Evolutionary conservation across 2,329 filamentous ascomycete species (phyloP).

Genomic region (Fusarium sp.): DNA sequence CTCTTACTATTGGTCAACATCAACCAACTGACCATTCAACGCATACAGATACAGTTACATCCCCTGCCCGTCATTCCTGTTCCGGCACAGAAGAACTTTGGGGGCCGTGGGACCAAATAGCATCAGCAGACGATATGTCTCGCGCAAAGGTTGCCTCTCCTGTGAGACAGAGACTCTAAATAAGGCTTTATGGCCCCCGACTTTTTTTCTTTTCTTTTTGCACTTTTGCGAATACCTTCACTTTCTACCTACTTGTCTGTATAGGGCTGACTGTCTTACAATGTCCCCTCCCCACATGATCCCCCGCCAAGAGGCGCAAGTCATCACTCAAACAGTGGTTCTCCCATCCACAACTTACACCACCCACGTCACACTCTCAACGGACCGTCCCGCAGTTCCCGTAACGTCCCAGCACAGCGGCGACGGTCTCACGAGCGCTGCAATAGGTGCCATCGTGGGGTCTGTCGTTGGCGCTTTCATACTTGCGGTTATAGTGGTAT

Average conservation of each 20-base stretch:
- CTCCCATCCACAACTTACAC: slow-evolving; percentile 53
- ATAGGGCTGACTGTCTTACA: neutral
- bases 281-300: slow-evolving; percentile 32
- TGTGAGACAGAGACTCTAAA: slow-evolving; percentile 36
- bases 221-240: slow-evolving; percentile 41
- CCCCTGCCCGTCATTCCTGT: slow-evolving; percentile 11
- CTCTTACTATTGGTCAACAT: slow-evolving; percentile 29
- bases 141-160: slow-evolving; percentile 36
- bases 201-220: slow-evolving; percentile 8
- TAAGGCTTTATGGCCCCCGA: slow-evolving; percentile 31
- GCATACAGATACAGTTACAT: slow-evolving; percentile 33
- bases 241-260: neutral
- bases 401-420: slow-evolving; percentile 28
- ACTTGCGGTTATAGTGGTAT: slow-evolving; percentile 50
- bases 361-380: slow-evolving; percentile 50
- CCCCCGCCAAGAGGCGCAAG: slow-evolving; percentile 44
- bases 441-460: slow-evolving; percentile 58
- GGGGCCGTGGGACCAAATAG: slow-evolving; percentile 20
- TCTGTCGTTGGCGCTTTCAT: slow-evolving; percentile 54
- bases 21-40: slow-evolving; percentile 30
- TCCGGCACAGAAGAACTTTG: slow-evolving; percentile 19
- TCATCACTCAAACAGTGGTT: slow-evolving; percentile 54
- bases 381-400: slow-evolving; percentile 22
- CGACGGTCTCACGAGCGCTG: slow-evolving; percentile 49
- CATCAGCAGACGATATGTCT: slow-evolving; percentile 41